Percentiles rank a stretch among this genome's conserved stretches.
These are phyloP conservation scores for Penstemon davidsonii DNA, from an alignment of 257 asterid genomes.

Conservation along the genomic window DNA sequence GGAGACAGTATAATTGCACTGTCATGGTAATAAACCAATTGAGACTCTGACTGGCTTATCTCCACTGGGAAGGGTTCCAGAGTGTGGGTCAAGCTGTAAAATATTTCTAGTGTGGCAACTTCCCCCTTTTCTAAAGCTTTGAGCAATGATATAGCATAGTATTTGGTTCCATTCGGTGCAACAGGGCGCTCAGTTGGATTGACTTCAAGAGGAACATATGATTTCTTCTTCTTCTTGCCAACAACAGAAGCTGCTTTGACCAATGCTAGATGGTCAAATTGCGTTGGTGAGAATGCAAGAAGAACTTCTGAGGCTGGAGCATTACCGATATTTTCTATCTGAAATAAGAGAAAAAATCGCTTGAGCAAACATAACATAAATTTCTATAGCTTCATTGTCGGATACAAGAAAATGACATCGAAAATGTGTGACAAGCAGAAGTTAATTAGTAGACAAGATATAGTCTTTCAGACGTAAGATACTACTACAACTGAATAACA, in stretches of 20 bases:
- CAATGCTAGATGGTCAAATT: slow-evolving; percentile 70
- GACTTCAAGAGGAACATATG: slow-evolving; percentile 66
- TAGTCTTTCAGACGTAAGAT: too few species aligned
- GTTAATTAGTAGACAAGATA: slow-evolving; percentile 1
- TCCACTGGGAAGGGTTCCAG: slow-evolving; percentile 93
- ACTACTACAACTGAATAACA: too few species aligned
- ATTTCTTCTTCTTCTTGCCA: slow-evolving; percentile 86
- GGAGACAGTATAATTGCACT: slow-evolving; percentile 89
- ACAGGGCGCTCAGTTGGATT: slow-evolving; percentile 54
- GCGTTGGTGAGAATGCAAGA: slow-evolving; percentile 73
- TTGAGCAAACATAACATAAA: slow-evolving; percentile 18
- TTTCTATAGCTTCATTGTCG: slow-evolving; percentile 17
- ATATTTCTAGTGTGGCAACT: slow-evolving; percentile 64
- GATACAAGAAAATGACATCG: not conserved
- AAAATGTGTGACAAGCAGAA: slow-evolving; percentile 4
- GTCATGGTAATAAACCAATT: slow-evolving; percentile 89
- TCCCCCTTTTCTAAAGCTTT: slow-evolving; percentile 68
- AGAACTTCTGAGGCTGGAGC: slow-evolving; percentile 72
- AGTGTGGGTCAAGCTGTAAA: slow-evolving; percentile 72
- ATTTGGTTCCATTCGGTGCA: slow-evolving; percentile 76
- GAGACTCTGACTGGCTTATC: slow-evolving; percentile 90
- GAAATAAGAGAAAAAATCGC: slow-evolving; percentile 27
- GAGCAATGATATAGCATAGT: slow-evolving; percentile 54
- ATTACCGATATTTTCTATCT: slow-evolving; percentile 79
- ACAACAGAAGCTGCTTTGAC: slow-evolving; percentile 70